Base-by-base conservation (phyloP, 2,329 filamentous ascomycete genomes). In the Aspergillus fructus region DNA sequence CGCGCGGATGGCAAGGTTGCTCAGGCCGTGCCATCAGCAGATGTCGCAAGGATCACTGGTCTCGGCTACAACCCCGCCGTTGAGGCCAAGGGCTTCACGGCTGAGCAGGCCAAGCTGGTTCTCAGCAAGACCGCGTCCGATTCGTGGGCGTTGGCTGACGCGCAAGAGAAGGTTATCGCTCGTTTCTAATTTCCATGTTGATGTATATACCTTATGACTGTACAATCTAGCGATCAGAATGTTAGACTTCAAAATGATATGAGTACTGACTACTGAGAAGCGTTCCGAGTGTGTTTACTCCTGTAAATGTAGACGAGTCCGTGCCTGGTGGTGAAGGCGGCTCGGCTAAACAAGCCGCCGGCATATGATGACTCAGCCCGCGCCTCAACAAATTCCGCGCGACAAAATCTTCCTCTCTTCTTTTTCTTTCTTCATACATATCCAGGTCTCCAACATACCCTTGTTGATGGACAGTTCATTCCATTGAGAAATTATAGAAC, bases 1-100 rank as follows among this genome's bases (percentile, higher is more conserved):
- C 85, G 93, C 15, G 89, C 89, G 0, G 93, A 97, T 73, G 90
- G 91, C 11, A 80, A 83, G 73, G 79, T 77, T 55, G 87, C 87
- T 3, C 77, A 79, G 4, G 77, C 80, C 37, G 72, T 96, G 4
- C 81, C 84, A 19, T 85, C 84, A 52, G 83, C 80, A 4, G 81
- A 84, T 47, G 83, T 96, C 2, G 90, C 81, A 2, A 85, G 81
- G 79, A 73, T 76, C 59, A 92, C 83, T 54, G 83, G 84, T 49
- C 76, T 96, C 19, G 93, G 91, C 0, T 97, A 97, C 69, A 97
- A 97, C 73, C 93, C 93, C 19, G 93, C 93, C 3, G 88, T 92
- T 5, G 87, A 90, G 75, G 93, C 93, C 13, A 92, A 88, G 80
- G 93, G 92, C 1, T 96, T 96, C 74, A 96, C 92, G 0, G 83